Evolutionary conservation across 352 stramenopile genomes (phyloP).

Genomic region (Pythium phragmiticola): DNA sequence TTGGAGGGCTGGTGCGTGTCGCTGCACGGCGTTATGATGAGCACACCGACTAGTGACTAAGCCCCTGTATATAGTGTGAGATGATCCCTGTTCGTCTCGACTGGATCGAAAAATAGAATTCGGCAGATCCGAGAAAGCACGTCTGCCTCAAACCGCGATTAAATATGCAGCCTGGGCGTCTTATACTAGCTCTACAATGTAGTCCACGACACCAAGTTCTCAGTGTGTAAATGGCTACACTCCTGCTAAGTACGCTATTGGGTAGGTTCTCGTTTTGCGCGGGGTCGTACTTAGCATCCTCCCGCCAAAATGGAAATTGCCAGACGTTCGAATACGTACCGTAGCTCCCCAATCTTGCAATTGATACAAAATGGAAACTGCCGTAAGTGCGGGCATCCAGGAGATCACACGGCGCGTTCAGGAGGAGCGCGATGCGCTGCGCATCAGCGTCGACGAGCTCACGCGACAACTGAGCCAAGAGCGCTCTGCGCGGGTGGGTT

Average conservation of each 20-base stretch:
- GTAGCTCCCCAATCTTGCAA: background rate
- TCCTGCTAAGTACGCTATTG: background rate
- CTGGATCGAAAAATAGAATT: no score
- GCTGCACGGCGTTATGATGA: no score
- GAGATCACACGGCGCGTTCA: slow-evolving; percentile 63
- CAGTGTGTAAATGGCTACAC: background rate
- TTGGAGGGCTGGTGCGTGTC: no score
- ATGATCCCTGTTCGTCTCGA: no score
- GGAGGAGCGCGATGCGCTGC: slow-evolving; percentile 56
- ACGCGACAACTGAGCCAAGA: slow-evolving; percentile 44
- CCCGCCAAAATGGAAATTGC: slow-evolving; percentile 21
- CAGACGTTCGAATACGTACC: background rate
- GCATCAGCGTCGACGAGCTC: slow-evolving; percentile 48
- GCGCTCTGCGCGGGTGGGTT: slow-evolving; percentile 30
- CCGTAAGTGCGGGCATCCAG: slow-evolving; percentile 31
- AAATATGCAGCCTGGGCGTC: no score
- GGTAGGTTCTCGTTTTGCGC: background rate
- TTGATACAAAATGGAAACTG: background rate
- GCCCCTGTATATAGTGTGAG: no score
- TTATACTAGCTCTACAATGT: no score
- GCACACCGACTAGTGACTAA: no score
- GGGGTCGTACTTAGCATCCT: slow-evolving; percentile 19
- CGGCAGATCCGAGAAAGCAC: no score
- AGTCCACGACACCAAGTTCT: background rate
- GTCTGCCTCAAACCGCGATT: no score